Base-by-base conservation (phyloP, 768 basidiomycete genomes). In the Hypholoma sublateritium region DNA sequence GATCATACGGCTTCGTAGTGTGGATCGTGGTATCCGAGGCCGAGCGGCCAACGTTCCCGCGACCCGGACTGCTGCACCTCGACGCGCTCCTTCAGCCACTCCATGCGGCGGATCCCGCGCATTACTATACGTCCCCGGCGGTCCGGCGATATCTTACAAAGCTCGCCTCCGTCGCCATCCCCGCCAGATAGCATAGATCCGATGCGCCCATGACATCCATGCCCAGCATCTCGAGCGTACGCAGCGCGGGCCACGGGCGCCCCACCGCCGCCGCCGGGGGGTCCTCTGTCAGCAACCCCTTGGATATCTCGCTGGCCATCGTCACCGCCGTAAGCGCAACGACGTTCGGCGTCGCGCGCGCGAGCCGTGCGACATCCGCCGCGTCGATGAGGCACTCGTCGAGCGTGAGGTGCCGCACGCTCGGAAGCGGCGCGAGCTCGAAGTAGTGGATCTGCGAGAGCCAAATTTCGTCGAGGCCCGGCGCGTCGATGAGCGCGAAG, bases 11-110 rank as follows among this genome's bases (percentile, higher is more conserved):
- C 7, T 34, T 35, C 24, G 42, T 71, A 69, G 58, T 70, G 67
- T 11, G 65, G 67, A 59, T 79, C 77, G 44, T 73, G 69, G 61
- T 76, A 78, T 6, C 67, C 70, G 47, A 77, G 62, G 9, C 67
- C 74, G 13, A 63, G 58, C 7, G 78, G 79, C 80, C 80, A 81
- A 4, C 65, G 53, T 50, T 72, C 71, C 4, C 61, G 36, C 25
- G 53, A 56, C 42, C 73, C 68, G 55, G 57, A 58, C 34, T 70
- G 64, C 36, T 72, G 72, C 12, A 78, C 66, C 16, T 65, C 51
- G 45, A 75, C 55, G 17, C 62, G 53, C 34, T 69, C 65, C 54
- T 66, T 57, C 16, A 77, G 53, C 59, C 56, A 61, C 7, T 70
- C 67, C 19, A 74, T 60, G 2, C 64, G 58, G 12, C 67, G 62